Conservation (phyloP, 2,329 filamentous ascomycete species). For the Dothideomycetes sp. region DNA sequence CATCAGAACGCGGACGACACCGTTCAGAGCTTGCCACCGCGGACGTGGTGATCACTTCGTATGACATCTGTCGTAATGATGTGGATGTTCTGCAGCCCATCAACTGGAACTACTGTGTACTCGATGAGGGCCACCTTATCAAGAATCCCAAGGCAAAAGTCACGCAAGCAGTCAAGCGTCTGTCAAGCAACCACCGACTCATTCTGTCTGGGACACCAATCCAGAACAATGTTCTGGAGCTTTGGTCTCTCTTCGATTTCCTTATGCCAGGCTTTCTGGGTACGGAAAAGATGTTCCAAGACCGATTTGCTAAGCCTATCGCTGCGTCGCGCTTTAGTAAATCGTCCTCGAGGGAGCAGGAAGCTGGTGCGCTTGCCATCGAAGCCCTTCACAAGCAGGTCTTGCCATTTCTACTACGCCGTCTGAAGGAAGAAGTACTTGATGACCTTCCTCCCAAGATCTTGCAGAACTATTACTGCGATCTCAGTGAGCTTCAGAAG, state of each 20-base stretch:
- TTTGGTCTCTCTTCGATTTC: slow-evolving; percentile 98
- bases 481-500: slow-evolving; percentile 86
- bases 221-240: slow-evolving; percentile 91
- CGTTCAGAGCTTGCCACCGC: slow-evolving; percentile 60
- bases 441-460: slow-evolving; percentile 97
- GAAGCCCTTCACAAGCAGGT: slow-evolving; percentile 99
- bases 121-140: slow-evolving; percentile 96
- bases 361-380: slow-evolving; percentile 88
- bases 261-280: slow-evolving; percentile 97
- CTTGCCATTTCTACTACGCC: slow-evolving; percentile 85
- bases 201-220: slow-evolving; percentile 96
- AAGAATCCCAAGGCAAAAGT: slow-evolving; percentile 98
- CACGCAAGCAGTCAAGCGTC: slow-evolving; percentile 78
- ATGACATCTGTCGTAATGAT: slow-evolving; percentile 95
- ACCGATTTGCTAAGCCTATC: slow-evolving; percentile 90
- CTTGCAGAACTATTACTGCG: slow-evolving; percentile 97
- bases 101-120: slow-evolving; percentile 93
- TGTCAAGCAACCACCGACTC: slow-evolving; percentile 84
- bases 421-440: slow-evolving; percentile 93
- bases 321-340: slow-evolving; percentile 91
- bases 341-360: slow-evolving; percentile 95
- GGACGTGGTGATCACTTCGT: slow-evolving; percentile 93
- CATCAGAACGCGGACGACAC: slow-evolving; percentile 64
- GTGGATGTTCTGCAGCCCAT: slow-evolving; percentile 71
- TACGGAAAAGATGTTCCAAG: slow-evolving; percentile 91